Evolutionary conservation across 805 yeast genomes (phyloP), one percentile per base, ranked within the genome.

Genomic region (Candida easanensis): DNA sequence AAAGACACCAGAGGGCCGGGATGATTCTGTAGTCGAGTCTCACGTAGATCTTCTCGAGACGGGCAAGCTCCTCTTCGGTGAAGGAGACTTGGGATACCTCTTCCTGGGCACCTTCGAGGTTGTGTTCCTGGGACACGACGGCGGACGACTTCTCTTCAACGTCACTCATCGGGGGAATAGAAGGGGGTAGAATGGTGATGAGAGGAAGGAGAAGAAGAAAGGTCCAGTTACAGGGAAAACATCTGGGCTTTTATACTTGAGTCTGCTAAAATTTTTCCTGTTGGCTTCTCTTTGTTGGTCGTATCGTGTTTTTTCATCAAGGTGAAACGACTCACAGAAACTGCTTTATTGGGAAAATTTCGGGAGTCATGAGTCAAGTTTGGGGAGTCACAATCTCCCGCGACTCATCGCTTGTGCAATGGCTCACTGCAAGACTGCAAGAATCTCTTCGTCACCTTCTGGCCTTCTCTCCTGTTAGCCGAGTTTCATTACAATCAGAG

Each of bases 1-100:
- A 87, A 37, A 87, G 64, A 35, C 78, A 68, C 95, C 95, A 87
- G 44, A 87, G 66, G 0, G 91, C 89, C 3, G 95, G 95, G 45
- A 87, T 82, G 54, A 86, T 84, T 41, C 95, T 70, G 36, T 60
- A 57, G 58, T 86, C 95, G 19, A 86, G 66, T 54, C 76, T 78
- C 38, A 84, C 61, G 60, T 86, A 82, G 27, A 80, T 68, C 32
- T 62, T 65, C 53, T 81, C 80, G 33, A 82, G 63, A 38, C 69
- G 63, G 35, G 65, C 64, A 13, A 41, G 48, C 30, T 62, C 65
- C 14, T 57, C 61, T 2, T 40, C 45, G 5, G 65, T 60, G 46
- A 59, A 56, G 8, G 23, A 19, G 4, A 38, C 41, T 17, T 22
- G 31, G 19, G 33, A 6, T 6, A 16, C 22, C 19, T 32, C 15